Conservation (phyloP, 441 rosid genomes). For the Cnidoscolus chayamansa region DNA sequence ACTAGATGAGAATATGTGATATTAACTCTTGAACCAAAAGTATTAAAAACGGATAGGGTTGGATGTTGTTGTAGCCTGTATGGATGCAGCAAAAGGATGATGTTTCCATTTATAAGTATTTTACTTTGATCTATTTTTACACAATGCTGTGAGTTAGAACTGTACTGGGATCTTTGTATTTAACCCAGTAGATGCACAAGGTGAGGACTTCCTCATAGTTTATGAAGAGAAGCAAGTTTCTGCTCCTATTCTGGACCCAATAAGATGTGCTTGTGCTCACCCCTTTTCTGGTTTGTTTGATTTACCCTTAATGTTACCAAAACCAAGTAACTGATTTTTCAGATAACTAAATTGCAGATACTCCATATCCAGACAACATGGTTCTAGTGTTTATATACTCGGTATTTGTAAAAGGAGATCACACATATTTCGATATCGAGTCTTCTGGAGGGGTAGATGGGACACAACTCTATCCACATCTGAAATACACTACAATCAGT, state of each 20-base stretch:
- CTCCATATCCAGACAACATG: constrained; percentile 51
- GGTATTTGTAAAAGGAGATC: constrained; percentile 54
- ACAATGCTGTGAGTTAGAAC: not conserved
- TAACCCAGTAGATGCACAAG: not conserved
- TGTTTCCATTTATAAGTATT: not conserved
- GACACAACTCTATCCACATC: constrained; percentile 42
- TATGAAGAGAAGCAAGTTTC: not conserved
- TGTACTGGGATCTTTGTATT: not conserved
- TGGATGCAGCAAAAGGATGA: not conserved
- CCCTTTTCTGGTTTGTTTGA: not conserved
- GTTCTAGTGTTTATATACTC: constrained; percentile 48
- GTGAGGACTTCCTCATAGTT: not conserved
- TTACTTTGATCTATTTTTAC: not conserved
- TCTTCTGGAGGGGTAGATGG: constrained; percentile 43
- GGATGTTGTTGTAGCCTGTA: not conserved
- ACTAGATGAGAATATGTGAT: not conserved
- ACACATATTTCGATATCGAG: constrained; percentile 45
- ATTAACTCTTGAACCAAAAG: not conserved
- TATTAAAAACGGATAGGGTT: not conserved
- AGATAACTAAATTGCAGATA: constrained; percentile 37
- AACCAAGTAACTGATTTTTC: not conserved
- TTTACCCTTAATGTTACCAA: not conserved
- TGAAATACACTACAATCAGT: constrained; percentile 43
- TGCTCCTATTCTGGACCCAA: not conserved
- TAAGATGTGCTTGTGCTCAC: not conserved